Evolutionary conservation across 225 moss, liverwort and hornwort species (phyloP).

Genomic region (Polytrichum formosum): DNA sequence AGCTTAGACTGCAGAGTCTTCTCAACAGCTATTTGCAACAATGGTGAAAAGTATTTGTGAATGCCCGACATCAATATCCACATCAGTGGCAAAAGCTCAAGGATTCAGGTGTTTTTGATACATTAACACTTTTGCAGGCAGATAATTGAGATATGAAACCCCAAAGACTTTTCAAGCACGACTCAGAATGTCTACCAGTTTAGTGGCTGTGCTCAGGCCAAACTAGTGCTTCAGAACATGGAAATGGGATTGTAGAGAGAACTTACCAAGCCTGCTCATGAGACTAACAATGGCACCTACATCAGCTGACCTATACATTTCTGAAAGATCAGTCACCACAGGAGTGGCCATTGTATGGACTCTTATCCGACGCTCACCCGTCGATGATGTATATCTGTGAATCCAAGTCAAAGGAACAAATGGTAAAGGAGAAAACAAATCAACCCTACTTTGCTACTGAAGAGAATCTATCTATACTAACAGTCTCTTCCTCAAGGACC

Average conservation of each 20-base stretch:
- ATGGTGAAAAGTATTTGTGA: background rate
- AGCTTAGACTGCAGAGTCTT: slow-evolving; percentile 73
- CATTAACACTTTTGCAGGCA: no score
- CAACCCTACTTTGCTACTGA: no score
- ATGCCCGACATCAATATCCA: no score
- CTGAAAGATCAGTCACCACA: slow-evolving; percentile 87
- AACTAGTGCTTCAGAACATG: background rate
- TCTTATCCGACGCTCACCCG: slow-evolving; percentile 93
- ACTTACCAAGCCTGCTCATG: slow-evolving; percentile 90
- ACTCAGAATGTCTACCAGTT: no score
- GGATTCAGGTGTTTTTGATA: no score
- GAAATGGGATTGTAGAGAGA: background rate
- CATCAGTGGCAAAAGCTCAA: no score
- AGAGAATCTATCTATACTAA: no score
- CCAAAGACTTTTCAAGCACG: no score
- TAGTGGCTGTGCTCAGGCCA: no score
- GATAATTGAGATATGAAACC: no score
- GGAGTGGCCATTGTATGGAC: slow-evolving; percentile 98
- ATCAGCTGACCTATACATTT: slow-evolving; percentile 91
- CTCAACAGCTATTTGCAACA: slow-evolving; percentile 65
- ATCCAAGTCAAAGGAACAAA: slow-evolving; percentile 38
- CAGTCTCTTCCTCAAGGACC: no score
- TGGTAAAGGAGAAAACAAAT: background rate
- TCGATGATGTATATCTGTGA: slow-evolving; percentile 87
- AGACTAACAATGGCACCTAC: slow-evolving; percentile 76